Evolutionary conservation across 768 basidiomycete species (phyloP).

Genomic region (Naematelia encephala): DNA sequence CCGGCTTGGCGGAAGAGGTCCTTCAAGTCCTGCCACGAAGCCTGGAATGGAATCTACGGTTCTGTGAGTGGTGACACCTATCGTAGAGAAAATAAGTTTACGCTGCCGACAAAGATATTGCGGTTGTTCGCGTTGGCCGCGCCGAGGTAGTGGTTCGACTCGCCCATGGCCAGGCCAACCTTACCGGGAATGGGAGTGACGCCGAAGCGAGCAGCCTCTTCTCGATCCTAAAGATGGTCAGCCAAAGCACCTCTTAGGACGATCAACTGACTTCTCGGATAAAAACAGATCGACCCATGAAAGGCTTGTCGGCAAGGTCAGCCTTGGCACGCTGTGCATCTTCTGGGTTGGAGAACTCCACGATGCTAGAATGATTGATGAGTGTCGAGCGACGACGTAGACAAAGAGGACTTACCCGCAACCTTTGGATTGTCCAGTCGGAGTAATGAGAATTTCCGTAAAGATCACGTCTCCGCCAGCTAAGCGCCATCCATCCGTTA

Average conservation of each 20-base stretch:
- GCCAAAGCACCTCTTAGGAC: constrained; percentile 1
- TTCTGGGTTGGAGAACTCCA: constrained; percentile 86
- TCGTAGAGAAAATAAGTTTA: constrained; percentile 52
- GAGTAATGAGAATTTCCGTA: constrained; percentile 97
- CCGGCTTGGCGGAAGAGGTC: constrained; percentile 95
- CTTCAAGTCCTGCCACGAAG: constrained; percentile 98
- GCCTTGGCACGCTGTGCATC: constrained; percentile 85
- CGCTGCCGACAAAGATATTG: constrained; percentile 89
- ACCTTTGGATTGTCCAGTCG: constrained; percentile 94
- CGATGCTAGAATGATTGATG: constrained; percentile 67
- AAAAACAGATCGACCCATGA: constrained; percentile 93
- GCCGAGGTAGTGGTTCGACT: constrained; percentile 37
- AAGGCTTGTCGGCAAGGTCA: constrained; percentile 79
- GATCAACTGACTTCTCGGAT: constrained; percentile 75
- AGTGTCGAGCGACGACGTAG: constrained; percentile 2
- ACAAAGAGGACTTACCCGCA: constrained; percentile 79
- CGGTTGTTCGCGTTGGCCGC: constrained; percentile 52
- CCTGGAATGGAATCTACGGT: constrained; percentile 81
- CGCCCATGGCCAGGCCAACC: constrained; percentile 93
- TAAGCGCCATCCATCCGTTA: constrained; percentile 60
- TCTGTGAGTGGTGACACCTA: constrained; percentile 1
- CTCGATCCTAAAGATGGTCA: constrained; percentile 69
- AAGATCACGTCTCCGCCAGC: constrained; percentile 99
- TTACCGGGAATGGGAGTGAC: constrained; percentile 93
- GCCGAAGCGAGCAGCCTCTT: constrained; percentile 92